Percentiles rank a stretch among this genome's conserved stretches.
phyloP scores from a whole-genome alignment of 2,329 filamentous ascomycete genomes.

The Coniochaeta prunicola region DNA sequence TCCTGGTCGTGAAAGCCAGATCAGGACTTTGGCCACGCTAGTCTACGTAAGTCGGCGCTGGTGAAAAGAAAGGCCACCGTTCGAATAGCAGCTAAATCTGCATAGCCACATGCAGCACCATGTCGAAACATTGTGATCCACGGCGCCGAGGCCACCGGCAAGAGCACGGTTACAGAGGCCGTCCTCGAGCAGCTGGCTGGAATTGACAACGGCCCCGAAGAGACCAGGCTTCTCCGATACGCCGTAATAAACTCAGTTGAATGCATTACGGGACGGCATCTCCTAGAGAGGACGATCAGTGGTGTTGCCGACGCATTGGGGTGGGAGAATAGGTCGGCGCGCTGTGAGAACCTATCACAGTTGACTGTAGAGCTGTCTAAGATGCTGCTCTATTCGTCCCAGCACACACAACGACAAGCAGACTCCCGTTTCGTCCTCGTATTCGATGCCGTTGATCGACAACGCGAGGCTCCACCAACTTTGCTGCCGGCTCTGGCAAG shows the following conservation, averaged over 20 bases:
- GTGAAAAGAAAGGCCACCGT: slow-evolving; percentile 5
- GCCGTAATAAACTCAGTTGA: slow-evolving; percentile 63
- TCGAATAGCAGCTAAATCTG: slow-evolving; percentile 10
- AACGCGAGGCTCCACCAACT: slow-evolving; percentile 72
- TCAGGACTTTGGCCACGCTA: slow-evolving; percentile 49
- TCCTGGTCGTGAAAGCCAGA: slow-evolving; percentile 52
- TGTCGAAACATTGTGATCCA: slow-evolving; percentile 72
- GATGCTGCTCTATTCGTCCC: slow-evolving; percentile 42
- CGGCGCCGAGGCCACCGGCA: slow-evolving; percentile 81
- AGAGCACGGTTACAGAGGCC: slow-evolving; percentile 61
- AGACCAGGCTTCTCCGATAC: slow-evolving; percentile 40
- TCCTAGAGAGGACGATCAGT: slow-evolving; percentile 64
- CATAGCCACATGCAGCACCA: slow-evolving; percentile 57
- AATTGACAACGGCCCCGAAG: slow-evolving; percentile 32
- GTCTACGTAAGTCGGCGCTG: slow-evolving; percentile 35
- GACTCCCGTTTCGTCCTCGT: slow-evolving; percentile 68
- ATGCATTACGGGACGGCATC: slow-evolving; percentile 70
- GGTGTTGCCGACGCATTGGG: slow-evolving; percentile 47
- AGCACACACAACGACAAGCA: slow-evolving; percentile 16
- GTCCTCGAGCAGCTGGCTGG: slow-evolving; percentile 45
- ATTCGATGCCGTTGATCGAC: slow-evolving; percentile 79
- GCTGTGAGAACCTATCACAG: slow-evolving; percentile 76
- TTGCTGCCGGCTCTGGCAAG: slow-evolving; percentile 75
- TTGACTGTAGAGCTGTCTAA: slow-evolving; percentile 65
- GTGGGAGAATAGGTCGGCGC: slow-evolving; percentile 42